Conservation (phyloP, 1,284 basidiomycete species). For the Cryptococcus sp. region DNA sequence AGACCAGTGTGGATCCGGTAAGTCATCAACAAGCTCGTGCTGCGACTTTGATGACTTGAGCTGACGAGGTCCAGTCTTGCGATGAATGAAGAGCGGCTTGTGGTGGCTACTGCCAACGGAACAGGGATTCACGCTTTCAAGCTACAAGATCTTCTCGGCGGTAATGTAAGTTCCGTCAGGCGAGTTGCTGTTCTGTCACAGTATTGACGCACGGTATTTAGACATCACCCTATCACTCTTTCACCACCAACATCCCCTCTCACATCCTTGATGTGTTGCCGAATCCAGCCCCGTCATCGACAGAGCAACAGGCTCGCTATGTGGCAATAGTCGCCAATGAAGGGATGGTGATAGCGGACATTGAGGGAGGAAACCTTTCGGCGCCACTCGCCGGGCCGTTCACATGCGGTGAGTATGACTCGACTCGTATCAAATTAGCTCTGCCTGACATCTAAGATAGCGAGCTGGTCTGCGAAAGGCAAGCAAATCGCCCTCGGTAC, state of each 20-base stretch:
- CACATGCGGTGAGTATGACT: constrained; percentile 36
- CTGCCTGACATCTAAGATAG: constrained; percentile 28
- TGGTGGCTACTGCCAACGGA: constrained; percentile 39
- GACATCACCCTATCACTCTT: constrained; percentile 42
- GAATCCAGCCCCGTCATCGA: constrained; percentile 50
- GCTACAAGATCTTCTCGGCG: constrained; percentile 38
- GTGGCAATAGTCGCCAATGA: constrained; percentile 48
- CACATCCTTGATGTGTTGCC: constrained; percentile 52
- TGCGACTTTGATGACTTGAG: background rate
- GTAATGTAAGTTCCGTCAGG: constrained; percentile 33
- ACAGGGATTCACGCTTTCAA: constrained; percentile 37
- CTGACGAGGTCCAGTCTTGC: constrained; percentile 36
- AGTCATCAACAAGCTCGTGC: constrained; percentile 5
- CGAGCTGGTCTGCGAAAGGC: constrained; percentile 60
- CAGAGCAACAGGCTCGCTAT: constrained; percentile 43
- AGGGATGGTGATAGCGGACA: constrained; percentile 45
- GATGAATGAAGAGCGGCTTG: constrained; percentile 41
- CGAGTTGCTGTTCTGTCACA: background rate
- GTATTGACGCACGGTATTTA: constrained; percentile 7
- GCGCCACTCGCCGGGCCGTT: constrained; percentile 38
- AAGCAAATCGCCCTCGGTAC: constrained; percentile 60
- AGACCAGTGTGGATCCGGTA: constrained; percentile 50
- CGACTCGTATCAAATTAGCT: constrained; percentile 1
- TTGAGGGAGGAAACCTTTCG: constrained; percentile 33
- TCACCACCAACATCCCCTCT: constrained; percentile 40